These are phyloP conservation scores for Cyclanthera cordifolia DNA, from an alignment of 306 rosid genomes.

Conservation along the genomic window DNA sequence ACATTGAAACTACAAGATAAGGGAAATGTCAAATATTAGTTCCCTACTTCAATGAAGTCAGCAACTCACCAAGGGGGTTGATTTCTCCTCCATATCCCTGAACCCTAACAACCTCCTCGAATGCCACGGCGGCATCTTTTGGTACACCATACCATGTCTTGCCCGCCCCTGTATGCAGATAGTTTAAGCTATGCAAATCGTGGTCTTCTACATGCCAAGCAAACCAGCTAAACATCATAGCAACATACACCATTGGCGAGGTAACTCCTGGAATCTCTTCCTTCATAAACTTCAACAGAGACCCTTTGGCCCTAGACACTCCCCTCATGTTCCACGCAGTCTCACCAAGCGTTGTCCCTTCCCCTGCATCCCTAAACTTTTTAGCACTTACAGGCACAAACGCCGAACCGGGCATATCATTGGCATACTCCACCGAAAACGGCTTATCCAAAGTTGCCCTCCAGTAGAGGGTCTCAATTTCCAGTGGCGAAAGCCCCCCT, in stretches of 20 bases:
- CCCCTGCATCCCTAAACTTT: conserved; percentile 48
- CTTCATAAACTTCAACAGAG: conserved; percentile 89
- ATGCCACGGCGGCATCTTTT: conserved; percentile 79
- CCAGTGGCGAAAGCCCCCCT: conserved; percentile 41
- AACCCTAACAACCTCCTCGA: conserved; percentile 89
- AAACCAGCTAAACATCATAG: conserved; percentile 98
- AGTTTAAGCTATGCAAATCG: conserved; percentile 91
- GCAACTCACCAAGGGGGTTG: conserved; percentile 86
- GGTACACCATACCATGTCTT: conserved; percentile 99
- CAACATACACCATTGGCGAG: conserved; percentile 89
- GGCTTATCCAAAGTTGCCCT: conserved; percentile 89
- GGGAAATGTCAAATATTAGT: conserved; percentile 4
- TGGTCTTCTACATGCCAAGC: conserved; percentile 99
- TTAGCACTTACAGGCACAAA: conserved; percentile 30
- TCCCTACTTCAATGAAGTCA: not conserved
- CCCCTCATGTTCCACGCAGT: conserved; percentile 93
- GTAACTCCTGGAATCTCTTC: conserved; percentile 99
- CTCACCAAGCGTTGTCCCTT: conserved; percentile 52
- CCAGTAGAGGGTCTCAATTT: conserved; percentile 78
- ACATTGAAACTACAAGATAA: conserved; percentile 13
- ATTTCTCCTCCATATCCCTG: conserved; percentile 91
- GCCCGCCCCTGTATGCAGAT: conserved; percentile 80
- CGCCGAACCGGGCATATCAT: conserved; percentile 98
- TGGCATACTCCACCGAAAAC: conserved; percentile 81
- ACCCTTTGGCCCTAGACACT: conserved; percentile 74